Conservation (phyloP, 768 basidiomycete species). For the Amanita thiersii region DNA sequence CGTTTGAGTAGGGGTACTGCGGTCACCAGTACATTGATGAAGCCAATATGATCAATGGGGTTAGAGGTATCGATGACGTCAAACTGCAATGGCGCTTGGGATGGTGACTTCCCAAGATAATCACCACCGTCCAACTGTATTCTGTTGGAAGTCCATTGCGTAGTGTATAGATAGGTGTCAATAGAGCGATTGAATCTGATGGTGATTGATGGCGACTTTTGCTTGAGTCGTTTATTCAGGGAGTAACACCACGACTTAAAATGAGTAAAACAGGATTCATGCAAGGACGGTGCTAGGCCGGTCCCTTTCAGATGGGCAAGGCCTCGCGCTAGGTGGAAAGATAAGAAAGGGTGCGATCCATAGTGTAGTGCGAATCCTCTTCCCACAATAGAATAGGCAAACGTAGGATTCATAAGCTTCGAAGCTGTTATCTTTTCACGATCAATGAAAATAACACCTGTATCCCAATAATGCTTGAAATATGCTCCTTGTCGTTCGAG, state of each 20-base stretch:
- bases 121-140: conserved; percentile 24
- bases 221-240: conserved; percentile 15
- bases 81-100: conserved; percentile 26
- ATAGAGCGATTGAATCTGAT: conserved; percentile 22
- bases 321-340: conserved; percentile 32
- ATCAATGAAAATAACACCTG: conserved; percentile 26
- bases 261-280: conserved; percentile 17
- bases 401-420: conserved; percentile 36
- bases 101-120: conserved; percentile 15
- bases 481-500: conserved; percentile 13
- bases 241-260: conserved; percentile 25
- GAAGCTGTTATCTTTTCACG: conserved; percentile 13
- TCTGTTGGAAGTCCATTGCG: conserved; percentile 24
- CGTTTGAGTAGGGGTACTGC: conserved; percentile 28
- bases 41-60: conserved; percentile 37
- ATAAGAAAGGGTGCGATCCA: conserved; percentile 30
- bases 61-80: conserved; percentile 45
- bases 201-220: conserved; percentile 11
- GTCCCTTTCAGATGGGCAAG: conserved; percentile 15
- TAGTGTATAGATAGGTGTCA: conserved; percentile 21
- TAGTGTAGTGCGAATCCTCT: conserved; percentile 33
- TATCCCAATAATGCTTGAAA: conserved; percentile 29
- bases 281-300: conserved; percentile 4
- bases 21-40: conserved; percentile 35
- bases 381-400: conserved; percentile 31